Evolutionary conservation across 2,329 filamentous ascomycete species (phyloP).

Genomic region (Dichotomopilus funicola): DNA sequence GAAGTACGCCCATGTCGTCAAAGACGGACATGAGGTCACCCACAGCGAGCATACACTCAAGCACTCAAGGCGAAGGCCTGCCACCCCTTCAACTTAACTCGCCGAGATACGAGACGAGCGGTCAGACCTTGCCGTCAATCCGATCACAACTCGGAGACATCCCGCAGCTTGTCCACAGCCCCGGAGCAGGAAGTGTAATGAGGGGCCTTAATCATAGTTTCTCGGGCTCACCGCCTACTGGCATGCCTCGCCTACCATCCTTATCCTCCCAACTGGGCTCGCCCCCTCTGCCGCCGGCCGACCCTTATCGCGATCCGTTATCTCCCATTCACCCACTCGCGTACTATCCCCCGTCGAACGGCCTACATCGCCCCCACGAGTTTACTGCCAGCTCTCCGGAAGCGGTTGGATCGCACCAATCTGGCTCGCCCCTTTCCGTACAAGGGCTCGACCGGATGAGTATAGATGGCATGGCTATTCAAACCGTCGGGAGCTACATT

Average conservation of each 20-base stretch:
- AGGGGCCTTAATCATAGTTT: slow-evolving; percentile 22
- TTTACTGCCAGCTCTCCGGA: slow-evolving; percentile 41
- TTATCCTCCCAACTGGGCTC: slow-evolving; percentile 36
- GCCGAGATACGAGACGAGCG: slow-evolving; percentile 33
- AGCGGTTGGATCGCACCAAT: slow-evolving; percentile 33
- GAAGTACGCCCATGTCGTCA: slow-evolving; percentile 13
- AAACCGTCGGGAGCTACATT: slow-evolving; percentile 44
- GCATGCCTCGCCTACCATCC: slow-evolving; percentile 26
- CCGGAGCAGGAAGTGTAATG: slow-evolving; percentile 25
- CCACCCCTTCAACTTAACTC: slow-evolving; percentile 34
- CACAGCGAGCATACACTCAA: slow-evolving; percentile 19
- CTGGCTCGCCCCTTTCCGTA: slow-evolving; percentile 35
- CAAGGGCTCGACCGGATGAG: slow-evolving; percentile 47
- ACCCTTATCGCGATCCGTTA: slow-evolving; percentile 38
- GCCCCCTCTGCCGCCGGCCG: slow-evolving; percentile 46
- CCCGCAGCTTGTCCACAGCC: slow-evolving; percentile 19
- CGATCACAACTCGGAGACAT: slow-evolving; percentile 31
- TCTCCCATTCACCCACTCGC: slow-evolving; percentile 39
- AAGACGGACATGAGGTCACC: slow-evolving; percentile 19
- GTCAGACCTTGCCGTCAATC: slow-evolving; percentile 36
- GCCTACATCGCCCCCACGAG: slow-evolving; percentile 34
- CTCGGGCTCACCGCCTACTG: slow-evolving; percentile 32
- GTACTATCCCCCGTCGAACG: slow-evolving; percentile 29
- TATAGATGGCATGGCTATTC: slow-evolving; percentile 51
- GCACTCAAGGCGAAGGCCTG: slow-evolving; percentile 21